Evolutionary conservation across 805 yeast species (phyloP), one percentile per base, ranked within the genome.

Genomic region (Teunomyces lycoperdinae): DNA sequence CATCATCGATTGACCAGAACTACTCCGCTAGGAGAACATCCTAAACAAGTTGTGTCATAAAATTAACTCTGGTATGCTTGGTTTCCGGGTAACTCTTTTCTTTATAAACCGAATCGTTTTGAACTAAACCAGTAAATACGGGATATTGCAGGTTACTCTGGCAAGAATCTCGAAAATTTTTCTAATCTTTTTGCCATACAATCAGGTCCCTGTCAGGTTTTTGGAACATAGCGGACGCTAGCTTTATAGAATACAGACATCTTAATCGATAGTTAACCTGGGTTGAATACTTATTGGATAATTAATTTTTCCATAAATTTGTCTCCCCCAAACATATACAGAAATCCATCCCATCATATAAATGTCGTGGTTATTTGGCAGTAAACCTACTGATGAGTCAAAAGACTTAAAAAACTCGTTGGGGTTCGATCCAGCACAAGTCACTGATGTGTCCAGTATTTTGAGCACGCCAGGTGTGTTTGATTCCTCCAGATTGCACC

Each of bases 401-500:
- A 51, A 53, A 38, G 60, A 61, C 43, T 60, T 60, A 38, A 63
- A 58, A 49, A 60, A 63, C 51, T 58, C 71, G 29, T 70, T 78
- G 48, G 87, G 88, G 17, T 83, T 85, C 62, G 89, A 85, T 62
- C 85, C 89, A 24, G 63, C 77, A 36, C 75, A 81, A 52, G 83
- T 84, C 35, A 61, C 81, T 17, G 87, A 83, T 61, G 85, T 86
- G 14, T 75, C 85, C 32, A 73, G 76, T 50, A 78, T 85, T 55
- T 72, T 87, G 58, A 74, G 80, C 50, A 71, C 80, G 9, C 84
- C 85, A 17, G 80, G 81, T 40, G 77, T 77, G 7, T 75, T 86
- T 50, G 95, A 88, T 61, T 76, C 91, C 28, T 68, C 85, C 45
- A 78, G 77, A 67, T 77, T 91, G 62, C 97, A 91, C 65, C 97